Evolutionary conservation across 2,329 filamentous ascomycete genomes (phyloP).

Genomic region (Arthrobotrys sinensis): DNA sequence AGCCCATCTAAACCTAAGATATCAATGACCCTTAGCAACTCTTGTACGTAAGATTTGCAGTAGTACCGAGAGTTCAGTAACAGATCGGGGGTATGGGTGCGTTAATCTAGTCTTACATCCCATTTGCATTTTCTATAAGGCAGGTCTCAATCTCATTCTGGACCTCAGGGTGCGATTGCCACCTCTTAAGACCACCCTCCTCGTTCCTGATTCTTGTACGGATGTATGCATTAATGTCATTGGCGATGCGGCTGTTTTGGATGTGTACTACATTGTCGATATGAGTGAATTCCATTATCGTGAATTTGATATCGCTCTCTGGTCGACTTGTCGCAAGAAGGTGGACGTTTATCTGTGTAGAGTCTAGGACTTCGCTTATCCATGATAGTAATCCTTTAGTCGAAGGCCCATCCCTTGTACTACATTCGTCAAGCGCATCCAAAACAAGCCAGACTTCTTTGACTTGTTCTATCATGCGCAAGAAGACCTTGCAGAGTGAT

Average conservation of each 20-base stretch:
- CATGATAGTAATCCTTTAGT: not conserved
- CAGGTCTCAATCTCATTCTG: constrained; percentile 39
- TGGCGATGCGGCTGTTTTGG: not conserved
- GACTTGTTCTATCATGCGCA: constrained; percentile 64
- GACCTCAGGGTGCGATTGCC: constrained; percentile 62
- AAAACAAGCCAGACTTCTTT: constrained; percentile 64
- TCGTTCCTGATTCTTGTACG: constrained; percentile 52
- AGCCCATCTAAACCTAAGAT: too few species aligned
- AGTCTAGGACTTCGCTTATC: not conserved
- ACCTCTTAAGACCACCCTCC: constrained; percentile 63
- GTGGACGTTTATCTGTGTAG: not conserved
- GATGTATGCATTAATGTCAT: constrained; percentile 24
- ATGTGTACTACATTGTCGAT: not conserved
- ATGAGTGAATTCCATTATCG: not conserved
- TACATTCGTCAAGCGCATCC: constrained; percentile 64
- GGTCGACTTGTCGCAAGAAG: constrained; percentile 10
- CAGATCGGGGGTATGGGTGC: not conserved
- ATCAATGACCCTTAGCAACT: too few species aligned
- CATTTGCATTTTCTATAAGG: constrained; percentile 62
- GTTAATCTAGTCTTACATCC: constrained; percentile 64
- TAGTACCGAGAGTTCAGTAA: too few species aligned
- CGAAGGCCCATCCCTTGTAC: not conserved
- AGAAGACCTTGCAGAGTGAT: constrained; percentile 63
- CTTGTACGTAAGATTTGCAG: too few species aligned
- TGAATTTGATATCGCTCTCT: not conserved